A percentile compares a stretch with the other conserved stretches of the same genome.
Evolutionary conservation across 495 filamentous ascomycete species (phyloP).

Genomic region (Penicillium arizonense): DNA sequence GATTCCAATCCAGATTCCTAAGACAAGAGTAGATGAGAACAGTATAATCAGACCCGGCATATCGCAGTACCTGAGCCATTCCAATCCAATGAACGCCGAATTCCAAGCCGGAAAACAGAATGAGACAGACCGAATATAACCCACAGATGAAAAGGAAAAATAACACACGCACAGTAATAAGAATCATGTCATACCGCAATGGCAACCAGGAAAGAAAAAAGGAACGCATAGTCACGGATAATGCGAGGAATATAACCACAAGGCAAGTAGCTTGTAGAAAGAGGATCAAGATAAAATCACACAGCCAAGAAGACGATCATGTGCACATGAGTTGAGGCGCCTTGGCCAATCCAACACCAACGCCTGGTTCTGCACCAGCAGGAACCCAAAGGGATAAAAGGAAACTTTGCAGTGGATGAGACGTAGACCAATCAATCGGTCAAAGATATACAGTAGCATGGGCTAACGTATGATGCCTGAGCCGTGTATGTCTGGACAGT

Average conservation of each 20-base stretch:
- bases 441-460: conserved; percentile 44
- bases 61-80: conserved; percentile 7
- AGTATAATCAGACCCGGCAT: conserved; percentile 5
- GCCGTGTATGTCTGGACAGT: conserved; percentile 39
- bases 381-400: conserved; percentile 23
- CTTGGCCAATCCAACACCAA: conserved; percentile 23
- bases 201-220: conserved; percentile 1
- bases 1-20: background rate
- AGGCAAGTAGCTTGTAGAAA: conserved; percentile 5
- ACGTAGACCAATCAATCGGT: conserved; percentile 30
- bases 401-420: conserved; percentile 12
- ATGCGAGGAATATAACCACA: conserved; percentile 7
- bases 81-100: conserved; percentile 20
- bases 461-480: conserved; percentile 35
- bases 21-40: background rate
- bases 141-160: conserved; percentile 7
- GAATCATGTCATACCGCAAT: conserved; percentile 15
- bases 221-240: background rate
- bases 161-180: conserved; percentile 4
- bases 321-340: conserved; percentile 27
- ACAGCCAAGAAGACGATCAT: conserved; percentile 23
- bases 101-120: conserved; percentile 4
- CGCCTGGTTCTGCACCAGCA: conserved; percentile 17
- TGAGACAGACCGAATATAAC: conserved; percentile 15
- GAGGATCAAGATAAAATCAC: conserved; percentile 19